Evolutionary conservation across 805 yeast species (phyloP).

Genomic region (Isabelozyma pseudorhagii): DNA sequence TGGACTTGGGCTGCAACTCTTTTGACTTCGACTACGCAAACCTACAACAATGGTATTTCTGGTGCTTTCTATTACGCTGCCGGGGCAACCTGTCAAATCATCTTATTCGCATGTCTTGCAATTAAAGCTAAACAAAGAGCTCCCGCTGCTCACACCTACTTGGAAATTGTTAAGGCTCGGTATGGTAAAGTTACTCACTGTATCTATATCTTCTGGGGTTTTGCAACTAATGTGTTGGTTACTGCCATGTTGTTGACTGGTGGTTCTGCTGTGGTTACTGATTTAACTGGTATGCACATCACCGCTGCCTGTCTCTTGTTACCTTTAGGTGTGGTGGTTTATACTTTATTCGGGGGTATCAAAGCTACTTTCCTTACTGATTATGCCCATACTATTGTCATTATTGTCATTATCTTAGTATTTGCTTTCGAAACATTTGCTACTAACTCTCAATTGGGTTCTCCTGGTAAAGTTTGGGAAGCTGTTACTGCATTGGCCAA

Average conservation of each 20-base stretch:
- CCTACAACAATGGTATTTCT: constrained; percentile 69
- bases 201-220: constrained; percentile 72
- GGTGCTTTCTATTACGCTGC: constrained; percentile 86
- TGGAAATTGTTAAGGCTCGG: constrained; percentile 78
- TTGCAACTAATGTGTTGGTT: constrained; percentile 84
- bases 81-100: constrained; percentile 88
- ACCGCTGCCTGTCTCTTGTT: constrained; percentile 44
- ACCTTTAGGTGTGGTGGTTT: constrained; percentile 63
- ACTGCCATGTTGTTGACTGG: constrained; percentile 72
- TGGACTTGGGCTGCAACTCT: constrained; percentile 73
- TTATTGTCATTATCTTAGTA: constrained; percentile 35
- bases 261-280: constrained; percentile 41
- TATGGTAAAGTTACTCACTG: constrained; percentile 76
- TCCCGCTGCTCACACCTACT: constrained; percentile 87
- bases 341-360: constrained; percentile 78
- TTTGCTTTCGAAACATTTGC: constrained; percentile 31
- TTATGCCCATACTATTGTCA: constrained; percentile 58
- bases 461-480: constrained; percentile 44
- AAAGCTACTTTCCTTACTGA: constrained; percentile 81
- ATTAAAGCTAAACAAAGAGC: constrained; percentile 87
- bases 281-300: constrained; percentile 41
- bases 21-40: constrained; percentile 59
- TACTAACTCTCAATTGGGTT: constrained; percentile 37
- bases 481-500: constrained; percentile 58
- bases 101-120: constrained; percentile 81